phyloP scores from a whole-genome alignment of 768 basidiomycete species.

The Termitomyces sp. region DNA sequence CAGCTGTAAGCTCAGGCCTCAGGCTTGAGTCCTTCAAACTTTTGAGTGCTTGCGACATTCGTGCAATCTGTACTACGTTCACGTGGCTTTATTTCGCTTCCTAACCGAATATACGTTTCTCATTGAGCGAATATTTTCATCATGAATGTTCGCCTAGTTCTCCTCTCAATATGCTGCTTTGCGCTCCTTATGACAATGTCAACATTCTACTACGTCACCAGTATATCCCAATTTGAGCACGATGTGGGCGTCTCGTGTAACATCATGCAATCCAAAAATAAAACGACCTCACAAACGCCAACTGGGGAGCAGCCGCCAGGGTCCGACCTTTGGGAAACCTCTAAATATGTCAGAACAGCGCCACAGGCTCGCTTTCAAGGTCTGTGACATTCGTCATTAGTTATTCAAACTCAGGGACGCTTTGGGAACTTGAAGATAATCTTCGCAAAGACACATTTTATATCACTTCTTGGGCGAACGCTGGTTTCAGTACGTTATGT shows the following conservation, averaged over 20 bases:
- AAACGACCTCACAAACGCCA: neutral
- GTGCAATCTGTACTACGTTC: neutral
- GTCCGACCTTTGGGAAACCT: conserved; percentile 9
- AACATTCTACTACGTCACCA: neutral
- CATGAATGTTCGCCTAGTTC: neutral
- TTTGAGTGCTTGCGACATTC: too few species aligned
- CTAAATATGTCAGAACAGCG: conserved; percentile 7
- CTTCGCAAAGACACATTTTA: conserved; percentile 44
- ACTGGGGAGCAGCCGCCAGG: neutral
- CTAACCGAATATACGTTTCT: neutral
- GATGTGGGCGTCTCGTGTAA: neutral
- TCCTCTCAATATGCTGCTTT: neutral
- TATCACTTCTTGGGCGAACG: conserved; percentile 50
- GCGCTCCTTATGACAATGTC: neutral
- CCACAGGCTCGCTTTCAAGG: conserved; percentile 11
- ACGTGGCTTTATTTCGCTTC: neutral
- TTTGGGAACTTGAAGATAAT: conserved; percentile 28
- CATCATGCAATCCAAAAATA: neutral
- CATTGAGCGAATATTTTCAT: neutral
- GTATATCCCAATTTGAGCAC: neutral
- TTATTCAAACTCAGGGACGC: neutral
- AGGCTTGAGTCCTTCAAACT: too few species aligned
- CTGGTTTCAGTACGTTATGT: conserved; percentile 44
- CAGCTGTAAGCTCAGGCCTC: too few species aligned
- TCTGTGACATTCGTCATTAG: neutral